phyloP scores from a whole-genome alignment of 1,139 yeast genomes.

The Kluyveromyces marxianus region DNA sequence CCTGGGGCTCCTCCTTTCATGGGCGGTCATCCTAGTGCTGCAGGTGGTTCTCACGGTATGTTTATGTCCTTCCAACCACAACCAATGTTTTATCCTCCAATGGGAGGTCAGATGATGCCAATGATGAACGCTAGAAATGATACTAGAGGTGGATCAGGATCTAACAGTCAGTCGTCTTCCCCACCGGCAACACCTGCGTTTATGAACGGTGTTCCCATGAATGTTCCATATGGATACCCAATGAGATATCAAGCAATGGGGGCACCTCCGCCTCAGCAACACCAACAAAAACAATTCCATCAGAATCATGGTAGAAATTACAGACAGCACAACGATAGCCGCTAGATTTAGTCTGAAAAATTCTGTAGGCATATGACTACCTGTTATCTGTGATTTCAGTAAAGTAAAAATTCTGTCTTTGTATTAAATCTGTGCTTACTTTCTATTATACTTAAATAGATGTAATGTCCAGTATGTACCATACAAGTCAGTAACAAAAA shows the following conservation, averaged over 20 bases:
- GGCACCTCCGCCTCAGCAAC: slow-evolving; percentile 11
- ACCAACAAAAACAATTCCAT: slow-evolving; percentile 4
- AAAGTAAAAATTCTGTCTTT: no score
- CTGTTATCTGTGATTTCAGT: neutral
- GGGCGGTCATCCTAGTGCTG: slow-evolving; percentile 16
- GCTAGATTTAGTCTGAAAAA: neutral
- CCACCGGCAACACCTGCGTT: slow-evolving; percentile 26
- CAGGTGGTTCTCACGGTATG: slow-evolving; percentile 20
- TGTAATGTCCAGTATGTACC: no score
- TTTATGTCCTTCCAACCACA: slow-evolving; percentile 31
- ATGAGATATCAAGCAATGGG: slow-evolving; percentile 24
- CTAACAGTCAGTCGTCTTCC: slow-evolving; percentile 13
- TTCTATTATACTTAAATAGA: no score
- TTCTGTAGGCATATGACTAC: neutral
- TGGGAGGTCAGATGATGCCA: slow-evolving; percentile 27
- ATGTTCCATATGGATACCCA: slow-evolving; percentile 25
- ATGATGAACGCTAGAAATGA: slow-evolving; percentile 18
- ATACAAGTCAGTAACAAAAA: no score
- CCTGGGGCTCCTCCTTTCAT: slow-evolving; percentile 23
- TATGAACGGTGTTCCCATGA: slow-evolving; percentile 20
- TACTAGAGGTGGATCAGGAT: slow-evolving; percentile 17
- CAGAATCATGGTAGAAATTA: slow-evolving; percentile 14
- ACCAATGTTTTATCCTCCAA: slow-evolving; percentile 28
- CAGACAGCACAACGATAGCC: slow-evolving; percentile 15
- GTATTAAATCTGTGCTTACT: no score